phyloP scores from a whole-genome alignment of 2,329 filamentous ascomycete genomes.

The Trematosphaeria pertusa region DNA sequence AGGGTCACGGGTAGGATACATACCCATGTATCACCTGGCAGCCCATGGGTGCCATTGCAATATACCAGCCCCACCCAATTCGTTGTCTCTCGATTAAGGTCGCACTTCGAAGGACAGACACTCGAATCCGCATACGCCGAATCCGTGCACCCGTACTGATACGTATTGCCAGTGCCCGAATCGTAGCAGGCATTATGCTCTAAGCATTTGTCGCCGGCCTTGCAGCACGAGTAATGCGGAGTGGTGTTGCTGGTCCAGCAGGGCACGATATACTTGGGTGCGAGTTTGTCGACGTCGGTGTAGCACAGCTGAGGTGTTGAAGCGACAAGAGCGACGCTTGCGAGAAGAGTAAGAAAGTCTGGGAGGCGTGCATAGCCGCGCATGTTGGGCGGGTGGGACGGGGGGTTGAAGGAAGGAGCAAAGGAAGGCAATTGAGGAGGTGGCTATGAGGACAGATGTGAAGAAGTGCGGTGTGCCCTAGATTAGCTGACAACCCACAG shows the following conservation, averaged over 20 bases:
- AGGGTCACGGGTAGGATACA: too few species aligned
- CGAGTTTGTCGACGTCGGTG: slow-evolving; percentile 17
- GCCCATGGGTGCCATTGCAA: slow-evolving; percentile 18
- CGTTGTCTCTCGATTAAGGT: slow-evolving; percentile 14
- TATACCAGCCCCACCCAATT: slow-evolving; percentile 23
- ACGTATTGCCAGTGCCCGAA: slow-evolving; percentile 14
- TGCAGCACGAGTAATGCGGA: slow-evolving; percentile 22
- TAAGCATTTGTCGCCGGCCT: slow-evolving; percentile 22
- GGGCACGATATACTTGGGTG: slow-evolving; percentile 21
- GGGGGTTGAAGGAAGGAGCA: too few species aligned
- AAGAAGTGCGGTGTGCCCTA: too few species aligned
- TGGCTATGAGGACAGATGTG: too few species aligned
- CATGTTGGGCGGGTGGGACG: too few species aligned
- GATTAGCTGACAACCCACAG: too few species aligned
- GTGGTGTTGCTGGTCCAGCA: slow-evolving; percentile 19
- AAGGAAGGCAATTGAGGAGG: too few species aligned
- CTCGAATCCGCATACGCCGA: slow-evolving; percentile 12
- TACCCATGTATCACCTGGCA: slow-evolving; percentile 23
- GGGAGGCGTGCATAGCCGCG: neutral
- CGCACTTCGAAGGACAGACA: slow-evolving; percentile 28
- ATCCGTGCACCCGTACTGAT: slow-evolving; percentile 32
- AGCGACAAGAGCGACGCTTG: neutral
- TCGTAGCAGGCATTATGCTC: slow-evolving; percentile 25
- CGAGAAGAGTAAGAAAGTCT: slow-evolving; percentile 2
- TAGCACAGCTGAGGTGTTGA: slow-evolving; percentile 19